Evolutionary conservation across 2,329 filamentous ascomycete species (phyloP).

Genomic region (Hymenotorrendiella dingleyae): DNA sequence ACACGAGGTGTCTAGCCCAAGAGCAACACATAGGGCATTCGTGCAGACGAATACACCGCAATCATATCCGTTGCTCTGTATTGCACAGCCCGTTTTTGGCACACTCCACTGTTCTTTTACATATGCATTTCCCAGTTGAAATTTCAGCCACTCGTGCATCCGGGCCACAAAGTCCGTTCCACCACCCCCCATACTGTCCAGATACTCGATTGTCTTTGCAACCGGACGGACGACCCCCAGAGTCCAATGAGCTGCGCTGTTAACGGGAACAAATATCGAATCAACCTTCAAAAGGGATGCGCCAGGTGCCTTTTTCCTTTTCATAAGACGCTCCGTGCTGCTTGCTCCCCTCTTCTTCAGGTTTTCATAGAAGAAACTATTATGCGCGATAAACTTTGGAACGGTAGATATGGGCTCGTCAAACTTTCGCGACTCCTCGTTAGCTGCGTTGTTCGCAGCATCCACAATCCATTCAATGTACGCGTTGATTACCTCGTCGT

Average conservation of each 20-base stretch:
- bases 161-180: constrained; percentile 34
- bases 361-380: constrained; percentile 59
- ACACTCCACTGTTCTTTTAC: constrained; percentile 54
- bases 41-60: constrained; percentile 74
- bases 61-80: constrained; percentile 63
- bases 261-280: constrained; percentile 65
- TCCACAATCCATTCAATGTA: constrained; percentile 56
- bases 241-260: constrained; percentile 62
- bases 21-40: constrained; percentile 57
- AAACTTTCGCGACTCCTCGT: constrained; percentile 25
- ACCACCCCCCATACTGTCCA: constrained; percentile 57
- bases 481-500: constrained; percentile 70
- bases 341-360: constrained; percentile 43
- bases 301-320: constrained; percentile 51
- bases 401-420: constrained; percentile 37
- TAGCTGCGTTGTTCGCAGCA: constrained; percentile 52
- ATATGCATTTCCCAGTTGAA: constrained; percentile 52
- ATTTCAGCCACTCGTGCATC: constrained; percentile 49
- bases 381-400: constrained; percentile 57
- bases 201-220: constrained; percentile 56
- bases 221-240: constrained; percentile 60
- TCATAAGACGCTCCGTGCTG: constrained; percentile 49
- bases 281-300: constrained; percentile 59
- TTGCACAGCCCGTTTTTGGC: constrained; percentile 43
- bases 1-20: constrained; percentile 34